Evolutionary conservation across 1,139 yeast species (phyloP).

Genomic region (Zygoascus meyerae): DNA sequence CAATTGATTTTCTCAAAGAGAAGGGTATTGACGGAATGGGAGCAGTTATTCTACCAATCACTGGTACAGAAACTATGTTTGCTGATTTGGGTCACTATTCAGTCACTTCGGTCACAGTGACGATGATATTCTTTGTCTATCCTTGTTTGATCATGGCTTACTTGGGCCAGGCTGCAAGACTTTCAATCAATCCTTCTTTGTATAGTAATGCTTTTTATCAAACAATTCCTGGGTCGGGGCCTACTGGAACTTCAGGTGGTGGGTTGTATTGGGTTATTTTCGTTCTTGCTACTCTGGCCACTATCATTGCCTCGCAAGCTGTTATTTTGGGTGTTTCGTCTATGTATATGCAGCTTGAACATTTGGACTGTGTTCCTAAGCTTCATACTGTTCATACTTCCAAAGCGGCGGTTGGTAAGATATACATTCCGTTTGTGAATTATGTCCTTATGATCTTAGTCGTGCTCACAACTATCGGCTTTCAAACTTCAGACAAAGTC

Average conservation of each 20-base stretch:
- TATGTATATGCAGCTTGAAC: conserved; percentile 47
- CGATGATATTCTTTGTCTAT: conserved; percentile 44
- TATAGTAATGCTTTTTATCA: conserved; percentile 46
- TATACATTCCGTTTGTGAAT: conserved; percentile 48
- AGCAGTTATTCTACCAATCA: conserved; percentile 49
- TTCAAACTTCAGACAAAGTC: conserved; percentile 44
- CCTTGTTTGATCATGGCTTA: conserved; percentile 48
- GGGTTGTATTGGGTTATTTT: conserved; percentile 54
- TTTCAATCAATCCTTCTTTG: conserved; percentile 39
- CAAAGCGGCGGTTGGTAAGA: conserved; percentile 41
- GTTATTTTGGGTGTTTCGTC: conserved; percentile 51
- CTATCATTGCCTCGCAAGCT: conserved; percentile 58
- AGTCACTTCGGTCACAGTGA: conserved; percentile 43
- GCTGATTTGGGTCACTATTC: conserved; percentile 58
- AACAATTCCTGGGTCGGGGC: conserved; percentile 38
- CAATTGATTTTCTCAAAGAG: conserved; percentile 39
- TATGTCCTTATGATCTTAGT: conserved; percentile 48
- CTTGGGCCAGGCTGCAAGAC: conserved; percentile 53
- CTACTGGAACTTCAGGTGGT: conserved; percentile 28
- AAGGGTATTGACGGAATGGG: conserved; percentile 42
- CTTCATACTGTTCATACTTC: conserved; percentile 44
- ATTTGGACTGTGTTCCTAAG: conserved; percentile 50
- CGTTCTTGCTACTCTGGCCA: conserved; percentile 37
- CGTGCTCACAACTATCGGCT: conserved; percentile 47
- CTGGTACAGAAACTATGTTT: conserved; percentile 61